Evolutionary conservation across 2,329 filamentous ascomycete genomes (phyloP).

Genomic region (Achaetomium macrosporum): DNA sequence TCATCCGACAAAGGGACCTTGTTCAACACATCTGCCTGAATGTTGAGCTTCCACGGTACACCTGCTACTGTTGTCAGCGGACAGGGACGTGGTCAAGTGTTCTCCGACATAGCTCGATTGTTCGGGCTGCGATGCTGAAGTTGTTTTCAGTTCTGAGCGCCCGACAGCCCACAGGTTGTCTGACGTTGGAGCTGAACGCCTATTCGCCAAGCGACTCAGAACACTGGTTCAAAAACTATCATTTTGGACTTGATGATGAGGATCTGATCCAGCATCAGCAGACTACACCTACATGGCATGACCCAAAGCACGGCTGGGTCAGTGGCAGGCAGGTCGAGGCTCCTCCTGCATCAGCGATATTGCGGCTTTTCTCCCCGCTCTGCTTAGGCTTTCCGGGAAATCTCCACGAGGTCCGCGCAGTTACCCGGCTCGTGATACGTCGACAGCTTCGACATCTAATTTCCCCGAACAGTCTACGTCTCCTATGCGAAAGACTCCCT

Average conservation of each 20-base stretch:
- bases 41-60: constrained; percentile 29
- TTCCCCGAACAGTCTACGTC: constrained; percentile 7
- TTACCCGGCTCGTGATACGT: constrained; percentile 30
- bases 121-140: constrained; percentile 23
- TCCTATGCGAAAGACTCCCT: constrained; percentile 24
- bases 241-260: constrained; percentile 24
- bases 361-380: constrained; percentile 25
- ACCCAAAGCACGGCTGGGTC: constrained; percentile 30
- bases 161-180: constrained; percentile 24
- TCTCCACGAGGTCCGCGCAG: constrained; percentile 25
- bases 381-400: constrained; percentile 5
- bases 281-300: constrained; percentile 18
- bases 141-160: constrained; percentile 29
- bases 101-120: too few relatives aligned
- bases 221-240: constrained; percentile 31
- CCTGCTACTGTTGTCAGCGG: too few relatives aligned
- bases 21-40: constrained; percentile 25
- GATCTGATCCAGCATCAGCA: constrained; percentile 7
- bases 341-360: constrained; percentile 24
- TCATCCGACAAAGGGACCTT: constrained; percentile 20
- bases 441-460: constrained; percentile 31
- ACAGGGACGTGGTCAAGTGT: too few relatives aligned
- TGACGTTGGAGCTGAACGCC: constrained; percentile 32
- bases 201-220: constrained; percentile 32
- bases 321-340: constrained; percentile 23